Evolutionary conservation across 495 filamentous ascomycete genomes (phyloP), one percentile per base, ranked within the genome.

Genomic region (Cetradonia linearis): DNA sequence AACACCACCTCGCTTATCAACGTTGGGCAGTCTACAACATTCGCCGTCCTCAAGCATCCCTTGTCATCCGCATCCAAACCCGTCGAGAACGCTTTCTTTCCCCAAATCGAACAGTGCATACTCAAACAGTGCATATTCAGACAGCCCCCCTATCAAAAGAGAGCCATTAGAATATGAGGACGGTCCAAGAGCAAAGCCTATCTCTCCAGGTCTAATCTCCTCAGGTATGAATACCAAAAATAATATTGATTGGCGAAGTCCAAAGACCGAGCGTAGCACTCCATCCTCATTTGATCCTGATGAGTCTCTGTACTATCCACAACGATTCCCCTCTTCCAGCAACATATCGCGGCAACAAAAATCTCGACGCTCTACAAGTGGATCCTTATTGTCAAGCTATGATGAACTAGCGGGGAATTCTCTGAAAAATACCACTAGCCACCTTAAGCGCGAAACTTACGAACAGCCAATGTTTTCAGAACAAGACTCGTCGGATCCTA

Each of bases 401-500:
- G 74, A 76, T 61, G 71, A 75, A 50, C 69, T 64, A 61, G 68
- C 66, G 27, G 65, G 49, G 42, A 58, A 55, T 55, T 62, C 63
- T 18, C n/a, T 55, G 36, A 61, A 61, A 55, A 48, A 61, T 55
- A 57, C 65, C 48, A 50, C 66, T 27, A 69, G 46, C 40, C n/a
- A 40, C 38, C 76, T 79, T 14, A 78, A 83, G 62, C 75, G 81
- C 40, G 77, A 79, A 50, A 86, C 82, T 66, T 86, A 80, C 70
- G 84, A 81, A 67, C 86, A 77, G 61, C 78, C 69, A 64, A 78
- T 78, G 49, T 85, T 79, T 72, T 79, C 70, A 67, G 84, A 84
- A 79, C 70, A 73, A 42, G 86, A 89, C 60, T 75, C 69, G 16
- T 49, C 49, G 16, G 83, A 86, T 55, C 40, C 59, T 14, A 65